Evolutionary conservation across 208 protist genomes (phyloP), one percentile per base, ranked within the genome.

Genomic region (Phytomonas francai): DNA sequence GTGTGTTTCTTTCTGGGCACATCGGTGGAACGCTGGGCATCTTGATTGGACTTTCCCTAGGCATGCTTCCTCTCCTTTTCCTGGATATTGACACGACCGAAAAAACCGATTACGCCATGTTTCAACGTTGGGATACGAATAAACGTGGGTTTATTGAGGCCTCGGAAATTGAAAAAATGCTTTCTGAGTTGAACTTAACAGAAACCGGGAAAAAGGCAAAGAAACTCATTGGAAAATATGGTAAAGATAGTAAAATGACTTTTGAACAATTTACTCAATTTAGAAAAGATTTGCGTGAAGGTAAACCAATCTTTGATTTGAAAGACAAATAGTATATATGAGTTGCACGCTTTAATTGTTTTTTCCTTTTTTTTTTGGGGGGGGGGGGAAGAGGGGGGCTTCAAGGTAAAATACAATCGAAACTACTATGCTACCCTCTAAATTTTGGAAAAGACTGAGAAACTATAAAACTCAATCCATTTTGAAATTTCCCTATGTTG

Each of bases 1-100:
- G 81, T 42, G 91, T 94, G 3, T 97, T 97, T 72, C 70, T 95
- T 27, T 87, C 91, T 12, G 89, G 91, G 4, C 91, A 97, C 70
- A 79, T 95, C 57, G 91, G 91, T 29, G 91, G 91, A 14, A 97
- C 91, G 6, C 14, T 94, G 3, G 91, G 91, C 42, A 97, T 97
- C 57, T 87, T 91, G 80, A 65, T 85, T 14, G 91, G 91, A 22
- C 87, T 97, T 12, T 72, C 87, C 25, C 80, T 94, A 58, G 91
- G 91, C 63, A 97, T 97, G 91, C 59, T 86, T 12, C 91, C 91
- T 0, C 77, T 97, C 14, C 73, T 95, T 27, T 84, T 93, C 34
- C 63, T 96, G 3, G 77, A 85, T 58, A 67, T 67, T 19, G 88
- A 94, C 64, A 83, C 79, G 0, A 88, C 74, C 45, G 82, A 85